phyloP scores from a whole-genome alignment of 257 asterid species.

The Leonotis leonurus region DNA sequence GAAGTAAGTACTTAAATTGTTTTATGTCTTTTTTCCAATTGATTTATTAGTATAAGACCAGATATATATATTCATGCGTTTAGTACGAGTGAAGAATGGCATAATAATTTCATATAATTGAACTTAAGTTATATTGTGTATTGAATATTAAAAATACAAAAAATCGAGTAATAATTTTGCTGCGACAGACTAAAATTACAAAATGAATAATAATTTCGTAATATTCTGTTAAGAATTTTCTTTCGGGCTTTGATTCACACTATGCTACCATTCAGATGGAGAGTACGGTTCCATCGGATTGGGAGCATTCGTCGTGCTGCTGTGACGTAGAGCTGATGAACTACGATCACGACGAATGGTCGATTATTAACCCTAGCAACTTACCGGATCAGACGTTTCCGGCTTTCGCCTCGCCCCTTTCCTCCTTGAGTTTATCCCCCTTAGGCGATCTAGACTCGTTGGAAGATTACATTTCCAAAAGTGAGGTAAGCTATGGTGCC shows the following conservation, averaged over 20 bases:
- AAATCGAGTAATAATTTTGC: too few relatives aligned
- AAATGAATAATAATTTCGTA: too few relatives aligned
- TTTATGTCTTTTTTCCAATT: background rate
- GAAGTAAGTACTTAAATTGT: background rate
- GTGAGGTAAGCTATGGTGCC: background rate
- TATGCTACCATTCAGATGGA: constrained; percentile 27
- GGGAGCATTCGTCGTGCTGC: constrained; percentile 26
- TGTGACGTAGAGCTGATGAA: constrained; percentile 33
- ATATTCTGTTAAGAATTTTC: background rate
- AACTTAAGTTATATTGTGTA: too few relatives aligned
- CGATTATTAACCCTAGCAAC: constrained; percentile 27
- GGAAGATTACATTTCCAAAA: constrained; percentile 24
- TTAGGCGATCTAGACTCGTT: constrained; percentile 24
- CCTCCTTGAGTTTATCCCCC: constrained; percentile 15
- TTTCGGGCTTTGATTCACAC: background rate
- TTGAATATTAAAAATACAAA: too few relatives aligned
- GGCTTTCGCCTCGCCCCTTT: constrained; percentile 26
- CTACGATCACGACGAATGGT: constrained; percentile 49
- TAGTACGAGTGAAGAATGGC: background rate
- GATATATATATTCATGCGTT: background rate
- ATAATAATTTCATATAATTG: too few relatives aligned
- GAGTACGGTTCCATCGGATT: constrained; percentile 11
- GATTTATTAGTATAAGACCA: background rate
- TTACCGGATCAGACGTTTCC: constrained; percentile 35
- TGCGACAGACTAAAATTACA: too few relatives aligned